Evolutionary conservation across 225 moss, liverwort and hornwort genomes (phyloP).

Genomic region (Physcomitrium patens): DNA sequence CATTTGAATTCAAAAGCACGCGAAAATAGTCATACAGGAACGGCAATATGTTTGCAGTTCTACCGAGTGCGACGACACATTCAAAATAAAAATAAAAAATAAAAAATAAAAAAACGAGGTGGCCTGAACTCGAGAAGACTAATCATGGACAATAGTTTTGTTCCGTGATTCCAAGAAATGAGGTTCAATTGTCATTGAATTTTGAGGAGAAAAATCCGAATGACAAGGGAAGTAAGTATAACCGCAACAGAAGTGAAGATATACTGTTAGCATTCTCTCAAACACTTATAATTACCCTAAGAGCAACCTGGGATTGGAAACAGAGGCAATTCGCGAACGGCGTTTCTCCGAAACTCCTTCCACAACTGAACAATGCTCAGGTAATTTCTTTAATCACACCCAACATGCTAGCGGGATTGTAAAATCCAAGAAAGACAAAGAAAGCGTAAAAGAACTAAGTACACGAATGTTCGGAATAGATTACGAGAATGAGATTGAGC

Average conservation of each 20-base stretch:
- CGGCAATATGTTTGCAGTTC: background rate
- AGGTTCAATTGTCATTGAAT: background rate
- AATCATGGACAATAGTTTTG: background rate
- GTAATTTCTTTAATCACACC: slow-evolving; percentile 11
- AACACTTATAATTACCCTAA: background rate
- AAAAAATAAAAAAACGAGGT: background rate
- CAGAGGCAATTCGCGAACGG: background rate
- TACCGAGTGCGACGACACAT: background rate
- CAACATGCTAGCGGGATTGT: slow-evolving; percentile 10
- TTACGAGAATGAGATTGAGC: slow-evolving; percentile 4
- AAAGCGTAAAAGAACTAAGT: background rate
- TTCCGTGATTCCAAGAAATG: no score
- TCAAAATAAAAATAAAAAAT: background rate
- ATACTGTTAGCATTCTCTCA: background rate
- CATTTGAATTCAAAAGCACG: background rate
- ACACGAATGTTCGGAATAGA: background rate
- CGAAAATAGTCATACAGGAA: background rate
- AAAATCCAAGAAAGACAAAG: slow-evolving; percentile 3
- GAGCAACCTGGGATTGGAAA: background rate
- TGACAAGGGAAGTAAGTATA: slow-evolving; percentile 1
- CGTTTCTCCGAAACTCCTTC: no score
- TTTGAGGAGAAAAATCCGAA: background rate
- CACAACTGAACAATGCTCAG: background rate
- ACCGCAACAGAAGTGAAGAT: slow-evolving; percentile 6
- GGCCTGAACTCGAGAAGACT: background rate